Conservation (phyloP, 2,329 filamentous ascomycete genomes). For the Bipolaris sorokiniana region DNA sequence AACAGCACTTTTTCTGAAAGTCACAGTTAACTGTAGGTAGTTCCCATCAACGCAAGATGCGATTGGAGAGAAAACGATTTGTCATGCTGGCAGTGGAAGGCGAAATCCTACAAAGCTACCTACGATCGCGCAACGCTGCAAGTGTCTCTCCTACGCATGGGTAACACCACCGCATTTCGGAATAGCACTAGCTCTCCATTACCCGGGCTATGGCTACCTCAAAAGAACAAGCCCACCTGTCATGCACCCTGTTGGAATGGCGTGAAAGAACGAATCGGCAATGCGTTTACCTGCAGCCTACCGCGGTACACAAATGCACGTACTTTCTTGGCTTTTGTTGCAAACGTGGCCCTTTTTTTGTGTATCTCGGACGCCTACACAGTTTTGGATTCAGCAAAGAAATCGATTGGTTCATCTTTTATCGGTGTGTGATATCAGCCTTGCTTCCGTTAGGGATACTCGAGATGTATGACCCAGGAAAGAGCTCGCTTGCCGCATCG, state of each 20-base stretch:
- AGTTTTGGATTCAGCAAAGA: conserved; percentile 8
- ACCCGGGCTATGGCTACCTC: conserved; percentile 17
- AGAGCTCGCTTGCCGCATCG: conserved; percentile 5
- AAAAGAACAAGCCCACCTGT: conserved; percentile 14
- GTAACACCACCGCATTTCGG: conserved; percentile 13
- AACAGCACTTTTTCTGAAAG: not conserved
- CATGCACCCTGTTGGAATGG: conserved; percentile 26
- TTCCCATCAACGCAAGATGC: not conserved
- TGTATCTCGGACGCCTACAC: conserved; percentile 24
- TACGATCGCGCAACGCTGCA: conserved; percentile 6
- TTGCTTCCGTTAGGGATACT: conserved; percentile 29
- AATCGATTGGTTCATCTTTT: conserved; percentile 26
- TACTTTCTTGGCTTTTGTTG: conserved; percentile 29
- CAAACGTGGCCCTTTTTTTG: conserved; percentile 45
- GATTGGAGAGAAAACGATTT: not conserved
- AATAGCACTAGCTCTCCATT: conserved; percentile 3
- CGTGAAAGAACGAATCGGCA: conserved; percentile 33
- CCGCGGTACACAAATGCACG: conserved; percentile 43
- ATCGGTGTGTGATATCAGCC: conserved; percentile 23
- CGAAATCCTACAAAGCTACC: not conserved
- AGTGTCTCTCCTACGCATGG: conserved; percentile 13
- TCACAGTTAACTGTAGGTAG: not conserved
- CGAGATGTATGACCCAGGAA: conserved; percentile 24
- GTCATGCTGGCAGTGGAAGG: not conserved
- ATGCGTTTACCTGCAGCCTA: conserved; percentile 37